Evolutionary conservation across 495 filamentous ascomycete species (phyloP).

Genomic region (Hyaloscypha bicolor): DNA sequence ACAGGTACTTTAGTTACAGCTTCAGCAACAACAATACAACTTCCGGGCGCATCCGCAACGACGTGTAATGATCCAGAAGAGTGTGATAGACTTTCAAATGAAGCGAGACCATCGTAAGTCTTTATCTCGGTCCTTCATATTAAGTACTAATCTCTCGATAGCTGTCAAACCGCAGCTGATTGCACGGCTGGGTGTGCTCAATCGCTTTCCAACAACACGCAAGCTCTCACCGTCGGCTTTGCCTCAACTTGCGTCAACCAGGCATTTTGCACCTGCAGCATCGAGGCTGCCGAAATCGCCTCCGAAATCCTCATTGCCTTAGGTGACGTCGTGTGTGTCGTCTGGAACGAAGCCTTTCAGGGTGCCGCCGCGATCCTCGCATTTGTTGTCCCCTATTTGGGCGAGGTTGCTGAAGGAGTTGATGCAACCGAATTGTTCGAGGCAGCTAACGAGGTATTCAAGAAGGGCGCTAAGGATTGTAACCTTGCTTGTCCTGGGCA

Average conservation of each 20-base stretch:
- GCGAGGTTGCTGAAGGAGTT: background rate
- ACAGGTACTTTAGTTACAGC: background rate
- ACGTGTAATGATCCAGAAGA: background rate
- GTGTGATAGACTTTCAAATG: background rate
- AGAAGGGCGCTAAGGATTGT: background rate
- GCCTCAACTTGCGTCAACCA: conserved; percentile 5
- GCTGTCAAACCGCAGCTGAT: conserved; percentile 1
- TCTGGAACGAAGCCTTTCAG: conserved; percentile 2
- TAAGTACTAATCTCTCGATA: conserved; percentile 5
- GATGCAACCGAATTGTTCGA: conserved; percentile 3
- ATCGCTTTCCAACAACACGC: conserved; percentile 1
- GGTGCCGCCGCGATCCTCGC: conserved; percentile 1
- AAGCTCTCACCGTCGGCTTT: conserved; percentile 2
- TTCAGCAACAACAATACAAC: conserved; percentile 7
- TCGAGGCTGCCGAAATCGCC: conserved; percentile 1
- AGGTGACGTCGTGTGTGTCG: conserved; percentile 1
- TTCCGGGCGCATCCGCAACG: background rate
- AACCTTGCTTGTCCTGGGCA: conserved; percentile 7
- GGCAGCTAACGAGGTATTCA: background rate
- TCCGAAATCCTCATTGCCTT: background rate
- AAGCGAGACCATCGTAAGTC: conserved; percentile 7
- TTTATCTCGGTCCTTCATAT: conserved; percentile 1
- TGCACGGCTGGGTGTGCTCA: conserved; percentile 7
- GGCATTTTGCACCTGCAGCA: background rate
- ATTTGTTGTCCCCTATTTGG: background rate